phyloP scores from a whole-genome alignment of 441 rosid species.

The Erysimum pusillum region DNA sequence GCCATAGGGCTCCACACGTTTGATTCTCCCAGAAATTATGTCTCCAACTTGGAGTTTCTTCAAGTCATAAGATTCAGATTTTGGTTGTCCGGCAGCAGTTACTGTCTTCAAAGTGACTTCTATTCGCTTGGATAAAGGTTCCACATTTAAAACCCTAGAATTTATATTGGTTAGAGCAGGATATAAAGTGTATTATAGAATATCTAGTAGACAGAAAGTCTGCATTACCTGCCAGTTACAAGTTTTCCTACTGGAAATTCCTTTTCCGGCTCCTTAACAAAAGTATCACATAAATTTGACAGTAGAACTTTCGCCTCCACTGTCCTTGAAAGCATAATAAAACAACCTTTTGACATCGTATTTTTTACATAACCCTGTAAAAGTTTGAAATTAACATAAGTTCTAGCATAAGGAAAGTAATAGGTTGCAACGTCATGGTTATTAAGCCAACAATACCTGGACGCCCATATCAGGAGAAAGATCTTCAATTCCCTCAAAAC shows the following conservation, averaged over 20 bases:
- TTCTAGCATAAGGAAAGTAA: slow-evolving; percentile 25
- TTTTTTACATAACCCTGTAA: slow-evolving; percentile 94
- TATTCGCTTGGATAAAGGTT: slow-evolving; percentile 82
- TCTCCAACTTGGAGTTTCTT: slow-evolving; percentile 71
- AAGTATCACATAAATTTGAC: slow-evolving; percentile 83
- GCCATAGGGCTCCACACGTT: slow-evolving; percentile 87
- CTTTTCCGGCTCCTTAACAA: slow-evolving; percentile 69
- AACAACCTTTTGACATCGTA: slow-evolving; percentile 88
- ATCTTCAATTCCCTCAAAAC: slow-evolving; percentile 72
- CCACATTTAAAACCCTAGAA: slow-evolving; percentile 84
- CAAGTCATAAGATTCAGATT: slow-evolving; percentile 64
- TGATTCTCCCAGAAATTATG: slow-evolving; percentile 71
- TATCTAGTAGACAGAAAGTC: slow-evolving; percentile 25
- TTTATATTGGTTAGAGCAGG: slow-evolving; percentile 47
- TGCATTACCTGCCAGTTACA: slow-evolving; percentile 75
- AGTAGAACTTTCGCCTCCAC: slow-evolving; percentile 88
- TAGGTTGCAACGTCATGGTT: slow-evolving; percentile 5
- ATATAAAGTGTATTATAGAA: slow-evolving; percentile 28
- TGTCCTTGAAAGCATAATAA: slow-evolving; percentile 84
- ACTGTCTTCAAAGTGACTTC: slow-evolving; percentile 85
- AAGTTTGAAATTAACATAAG: slow-evolving; percentile 37
- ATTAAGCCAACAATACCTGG: slow-evolving; percentile 59
- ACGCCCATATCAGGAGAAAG: slow-evolving; percentile 68
- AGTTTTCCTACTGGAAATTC: slow-evolving; percentile 94
- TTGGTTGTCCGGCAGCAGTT: slow-evolving; percentile 49